phyloP scores from a whole-genome alignment of 495 filamentous ascomycete species.

The Aspergillus nanangensis region DNA sequence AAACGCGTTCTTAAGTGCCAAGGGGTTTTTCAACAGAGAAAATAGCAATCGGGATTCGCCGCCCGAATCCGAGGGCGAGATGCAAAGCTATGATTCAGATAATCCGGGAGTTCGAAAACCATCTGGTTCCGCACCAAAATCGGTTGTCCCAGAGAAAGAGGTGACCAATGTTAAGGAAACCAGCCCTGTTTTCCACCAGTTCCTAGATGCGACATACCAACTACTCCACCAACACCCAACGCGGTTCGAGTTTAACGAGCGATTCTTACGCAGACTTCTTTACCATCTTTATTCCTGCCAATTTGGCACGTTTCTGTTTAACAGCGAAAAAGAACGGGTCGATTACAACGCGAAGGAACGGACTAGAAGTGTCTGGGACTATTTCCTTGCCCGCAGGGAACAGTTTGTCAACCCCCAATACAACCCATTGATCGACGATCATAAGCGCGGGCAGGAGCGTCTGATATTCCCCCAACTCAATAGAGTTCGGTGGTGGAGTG shows the following conservation, averaged over 20 bases:
- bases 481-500: slow-evolving; percentile 85
- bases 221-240: slow-evolving; percentile 81
- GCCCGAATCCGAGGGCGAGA: slow-evolving; percentile 56
- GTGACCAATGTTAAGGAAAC: slow-evolving; percentile 76
- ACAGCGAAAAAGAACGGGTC: slow-evolving; percentile 84
- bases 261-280: slow-evolving; percentile 82
- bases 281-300: slow-evolving; percentile 97
- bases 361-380: slow-evolving; percentile 92
- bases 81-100: slow-evolving; percentile 50
- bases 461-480: slow-evolving; percentile 71
- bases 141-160: slow-evolving; percentile 43
- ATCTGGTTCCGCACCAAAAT: slow-evolving; percentile 32
- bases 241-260: slow-evolving; percentile 95
- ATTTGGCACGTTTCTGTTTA: slow-evolving; percentile 94
- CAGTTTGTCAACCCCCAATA: slow-evolving; percentile 83
- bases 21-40: slow-evolving; percentile 82
- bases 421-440: slow-evolving; percentile 71
- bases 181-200: slow-evolving; percentile 97
- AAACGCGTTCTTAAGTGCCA: slow-evolving; percentile 81
- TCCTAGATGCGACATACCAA: slow-evolving; percentile 93
- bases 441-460: slow-evolving; percentile 69
- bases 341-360: slow-evolving; percentile 67
- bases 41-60: slow-evolving; percentile 63
- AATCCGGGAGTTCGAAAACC: slow-evolving; percentile 36
- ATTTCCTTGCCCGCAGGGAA: slow-evolving; percentile 73